A percentile compares a stretch with the other conserved stretches of the same genome.
Evolutionary conservation across 495 filamentous ascomycete species (phyloP).

Genomic region (Jackrogersella minutella): DNA sequence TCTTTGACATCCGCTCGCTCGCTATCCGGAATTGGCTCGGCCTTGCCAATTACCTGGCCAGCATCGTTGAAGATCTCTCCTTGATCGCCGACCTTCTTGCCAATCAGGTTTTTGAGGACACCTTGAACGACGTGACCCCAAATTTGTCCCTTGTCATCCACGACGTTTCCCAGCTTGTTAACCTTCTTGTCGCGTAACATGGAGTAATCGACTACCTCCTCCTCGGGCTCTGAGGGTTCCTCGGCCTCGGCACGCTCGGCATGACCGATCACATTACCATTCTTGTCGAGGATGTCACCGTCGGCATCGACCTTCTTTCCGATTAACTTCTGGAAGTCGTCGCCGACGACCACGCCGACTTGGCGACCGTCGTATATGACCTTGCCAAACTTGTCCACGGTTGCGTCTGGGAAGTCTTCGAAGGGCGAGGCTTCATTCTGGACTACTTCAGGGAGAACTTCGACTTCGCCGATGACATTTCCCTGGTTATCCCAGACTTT

Average conservation of each 20-base stretch:
- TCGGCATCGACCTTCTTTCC: constrained; percentile 66
- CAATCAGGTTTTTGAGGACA: constrained; percentile 69
- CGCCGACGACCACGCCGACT: constrained; percentile 72
- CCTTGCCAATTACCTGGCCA: constrained; percentile 75
- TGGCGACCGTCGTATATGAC: constrained; percentile 75
- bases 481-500: constrained; percentile 78
- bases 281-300: constrained; percentile 69
- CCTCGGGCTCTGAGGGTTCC: constrained; percentile 51
- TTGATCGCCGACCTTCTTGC: constrained; percentile 73
- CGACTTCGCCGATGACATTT: constrained; percentile 75
- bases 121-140: constrained; percentile 76
- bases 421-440: constrained; percentile 73
- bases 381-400: constrained; percentile 74
- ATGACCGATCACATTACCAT: constrained; percentile 68
- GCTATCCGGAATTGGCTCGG: constrained; percentile 74
- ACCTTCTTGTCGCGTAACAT: constrained; percentile 70
- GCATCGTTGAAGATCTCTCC: constrained; percentile 79
- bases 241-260: constrained; percentile 61
- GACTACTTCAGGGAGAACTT: constrained; percentile 72
- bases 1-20: constrained; percentile 73
- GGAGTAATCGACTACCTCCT: constrained; percentile 64
- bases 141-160: constrained; percentile 72
- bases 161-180: constrained; percentile 83
- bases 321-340: constrained; percentile 67
- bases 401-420: constrained; percentile 74